Evolutionary conservation across 1,139 yeast genomes (phyloP).

Genomic region (Protomyces lactucae-debilis): DNA sequence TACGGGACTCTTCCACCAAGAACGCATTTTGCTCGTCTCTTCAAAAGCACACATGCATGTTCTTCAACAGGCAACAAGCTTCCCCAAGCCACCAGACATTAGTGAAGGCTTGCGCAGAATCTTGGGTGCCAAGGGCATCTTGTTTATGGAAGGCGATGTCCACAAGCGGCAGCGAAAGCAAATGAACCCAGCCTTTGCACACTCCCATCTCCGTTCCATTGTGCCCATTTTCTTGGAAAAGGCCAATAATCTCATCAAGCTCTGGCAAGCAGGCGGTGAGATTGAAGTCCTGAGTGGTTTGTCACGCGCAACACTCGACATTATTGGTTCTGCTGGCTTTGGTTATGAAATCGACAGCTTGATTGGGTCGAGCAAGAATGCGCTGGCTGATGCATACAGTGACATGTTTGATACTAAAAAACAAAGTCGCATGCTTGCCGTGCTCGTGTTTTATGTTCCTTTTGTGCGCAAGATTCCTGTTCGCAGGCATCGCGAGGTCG

Average conservation of each 20-base stretch:
- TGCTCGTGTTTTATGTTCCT: constrained; percentile 7
- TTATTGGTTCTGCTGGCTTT: constrained; percentile 31
- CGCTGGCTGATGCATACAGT: constrained; percentile 29
- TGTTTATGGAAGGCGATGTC: constrained; percentile 31
- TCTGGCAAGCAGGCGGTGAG: constrained; percentile 16
- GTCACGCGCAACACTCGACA: constrained; percentile 30
- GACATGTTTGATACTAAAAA: constrained; percentile 17
- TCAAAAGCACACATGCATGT: constrained; percentile 28
- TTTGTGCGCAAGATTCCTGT: constrained; percentile 15
- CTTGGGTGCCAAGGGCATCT: constrained; percentile 31
- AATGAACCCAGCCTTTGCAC: constrained; percentile 31
- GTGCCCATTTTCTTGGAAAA: constrained; percentile 31
- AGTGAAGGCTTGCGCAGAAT: constrained; percentile 15
- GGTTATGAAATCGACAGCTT: constrained; percentile 29
- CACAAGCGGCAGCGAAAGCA: constrained; percentile 30
- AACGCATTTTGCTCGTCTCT: constrained; percentile 22
- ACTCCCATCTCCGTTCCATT: constrained; percentile 27
- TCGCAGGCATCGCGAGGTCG: constrained; percentile 15
- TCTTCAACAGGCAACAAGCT: constrained; percentile 29
- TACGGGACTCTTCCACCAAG: constrained; percentile 25
- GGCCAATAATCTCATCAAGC: constrained; percentile 23
- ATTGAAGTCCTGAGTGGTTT: constrained; percentile 25
- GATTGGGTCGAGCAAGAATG: constrained; percentile 13
- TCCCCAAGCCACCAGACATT: constrained; percentile 27
- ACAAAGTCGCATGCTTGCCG: constrained; percentile 3